A percentile compares a stretch with the other conserved stretches of the same genome.
phyloP scores from a whole-genome alignment of 2,329 filamentous ascomycete genomes.

The Magnaporthiopsis incrustans region DNA sequence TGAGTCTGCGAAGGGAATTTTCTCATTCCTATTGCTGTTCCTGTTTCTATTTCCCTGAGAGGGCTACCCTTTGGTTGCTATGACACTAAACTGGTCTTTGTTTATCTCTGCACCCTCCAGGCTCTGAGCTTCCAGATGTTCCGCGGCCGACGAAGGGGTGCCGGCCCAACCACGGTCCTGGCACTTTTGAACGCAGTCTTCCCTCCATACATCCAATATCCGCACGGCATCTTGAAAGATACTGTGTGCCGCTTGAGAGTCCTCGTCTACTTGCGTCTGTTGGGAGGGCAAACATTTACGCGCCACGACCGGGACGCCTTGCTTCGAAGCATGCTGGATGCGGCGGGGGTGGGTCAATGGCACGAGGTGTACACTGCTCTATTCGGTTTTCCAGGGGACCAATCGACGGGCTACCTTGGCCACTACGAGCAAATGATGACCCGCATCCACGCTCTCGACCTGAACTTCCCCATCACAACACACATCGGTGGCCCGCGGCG shows the following conservation, averaged over 20 bases:
- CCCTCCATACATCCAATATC: slow-evolving; percentile 15
- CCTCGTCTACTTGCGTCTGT: slow-evolving; percentile 9
- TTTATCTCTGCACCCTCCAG: neutral
- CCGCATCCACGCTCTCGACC: neutral
- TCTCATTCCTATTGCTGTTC: no score
- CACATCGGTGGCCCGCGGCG: no score
- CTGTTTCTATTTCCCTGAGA: no score
- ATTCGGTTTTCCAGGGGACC: neutral
- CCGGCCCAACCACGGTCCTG: slow-evolving; percentile 2
- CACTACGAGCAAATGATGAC: neutral
- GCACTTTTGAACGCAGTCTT: slow-evolving; percentile 15
- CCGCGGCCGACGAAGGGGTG: neutral
- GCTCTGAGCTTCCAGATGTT: neutral
- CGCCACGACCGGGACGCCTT: neutral
- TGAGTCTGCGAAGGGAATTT: slow-evolving; percentile 6
- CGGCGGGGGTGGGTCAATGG: slow-evolving; percentile 11
- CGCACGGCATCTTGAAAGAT: slow-evolving; percentile 9
- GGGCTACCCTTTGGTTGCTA: no score
- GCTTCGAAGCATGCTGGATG: slow-evolving; percentile 3
- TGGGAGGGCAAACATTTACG: neutral
- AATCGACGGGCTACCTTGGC: neutral
- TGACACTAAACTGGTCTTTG: neutral
- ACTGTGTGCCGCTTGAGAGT: slow-evolving; percentile 10
- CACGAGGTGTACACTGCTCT: slow-evolving; percentile 8
- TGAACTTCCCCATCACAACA: neutral